These are phyloP conservation scores for Datura wrightii DNA, from an alignment of 257 asterid genomes.

Conservation along the genomic window DNA sequence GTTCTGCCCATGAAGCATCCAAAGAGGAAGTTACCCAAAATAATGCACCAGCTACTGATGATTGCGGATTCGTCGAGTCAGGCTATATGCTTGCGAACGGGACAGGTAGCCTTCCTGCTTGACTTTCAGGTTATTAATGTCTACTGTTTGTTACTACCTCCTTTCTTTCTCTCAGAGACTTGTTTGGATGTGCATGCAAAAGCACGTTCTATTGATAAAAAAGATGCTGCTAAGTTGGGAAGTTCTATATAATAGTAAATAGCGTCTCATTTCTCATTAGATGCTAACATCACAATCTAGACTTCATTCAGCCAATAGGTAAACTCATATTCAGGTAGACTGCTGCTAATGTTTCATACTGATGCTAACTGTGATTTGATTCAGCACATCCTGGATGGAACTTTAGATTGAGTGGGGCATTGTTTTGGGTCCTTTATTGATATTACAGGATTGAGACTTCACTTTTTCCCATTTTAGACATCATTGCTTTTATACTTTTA, in stretches of 20 bases:
- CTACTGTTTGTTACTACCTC: neutral
- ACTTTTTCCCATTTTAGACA: slow-evolving; percentile 9
- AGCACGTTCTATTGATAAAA: neutral
- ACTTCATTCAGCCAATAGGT: neutral
- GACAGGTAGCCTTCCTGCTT: slow-evolving; percentile 54
- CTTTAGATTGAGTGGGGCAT: neutral
- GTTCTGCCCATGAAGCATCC: slow-evolving; percentile 82
- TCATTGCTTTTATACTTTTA: neutral
- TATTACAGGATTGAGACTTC: neutral
- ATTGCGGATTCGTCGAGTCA: slow-evolving; percentile 80
- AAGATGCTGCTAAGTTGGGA: neutral
- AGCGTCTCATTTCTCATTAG: neutral
- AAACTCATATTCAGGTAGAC: neutral
- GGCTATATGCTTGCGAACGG: slow-evolving; percentile 71
- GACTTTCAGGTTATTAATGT: neutral
- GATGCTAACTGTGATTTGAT: slow-evolving; percentile 14
- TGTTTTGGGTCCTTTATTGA: neutral
- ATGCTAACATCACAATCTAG: slow-evolving; percentile 13
- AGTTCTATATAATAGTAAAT: slow-evolving; percentile 21
- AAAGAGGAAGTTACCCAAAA: slow-evolving; percentile 94
- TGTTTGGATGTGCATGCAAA: neutral
- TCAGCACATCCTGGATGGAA: slow-evolving; percentile 9
- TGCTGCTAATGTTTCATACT: slow-evolving; percentile 17
- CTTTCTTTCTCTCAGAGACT: slow-evolving; percentile 5
- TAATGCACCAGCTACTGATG: slow-evolving; percentile 71